Conservation (phyloP, 169 alveolate species). For the Plasmodium knowlesi region DNA sequence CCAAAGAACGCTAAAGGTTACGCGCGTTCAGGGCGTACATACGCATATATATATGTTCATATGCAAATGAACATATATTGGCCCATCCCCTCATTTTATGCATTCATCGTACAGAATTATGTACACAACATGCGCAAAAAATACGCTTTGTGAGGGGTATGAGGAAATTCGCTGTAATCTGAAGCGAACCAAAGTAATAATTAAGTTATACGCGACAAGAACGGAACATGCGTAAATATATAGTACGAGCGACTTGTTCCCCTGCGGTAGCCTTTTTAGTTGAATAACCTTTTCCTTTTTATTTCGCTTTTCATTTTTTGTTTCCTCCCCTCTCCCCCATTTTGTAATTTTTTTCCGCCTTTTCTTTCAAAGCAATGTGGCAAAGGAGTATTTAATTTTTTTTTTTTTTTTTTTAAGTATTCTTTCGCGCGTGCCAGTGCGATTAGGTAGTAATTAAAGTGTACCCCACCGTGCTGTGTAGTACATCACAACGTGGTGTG, state of each 20-base stretch:
- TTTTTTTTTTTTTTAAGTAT: conserved; percentile 5
- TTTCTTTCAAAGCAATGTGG: not conserved
- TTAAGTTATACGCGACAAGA: not conserved
- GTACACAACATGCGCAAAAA: not conserved
- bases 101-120: not conserved
- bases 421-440: not conserved
- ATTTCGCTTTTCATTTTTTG: not conserved
- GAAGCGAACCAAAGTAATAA: not conserved
- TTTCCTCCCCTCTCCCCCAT: not conserved
- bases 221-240: not conserved
- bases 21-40: not conserved
- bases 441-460: not conserved
- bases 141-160: not conserved
- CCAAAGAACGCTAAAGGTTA: not conserved
- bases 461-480: not conserved
- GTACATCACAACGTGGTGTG: not conserved
- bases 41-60: not conserved
- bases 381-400: not conserved
- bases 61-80: not conserved
- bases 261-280: not conserved
- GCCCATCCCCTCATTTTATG: not conserved
- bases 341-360: not conserved
- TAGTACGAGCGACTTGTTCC: not conserved
- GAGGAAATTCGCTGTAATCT: not conserved
- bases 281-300: not conserved